Conservation (phyloP, 192 early-diverging fungal genomes). For the Coemansia sp. region DNA sequence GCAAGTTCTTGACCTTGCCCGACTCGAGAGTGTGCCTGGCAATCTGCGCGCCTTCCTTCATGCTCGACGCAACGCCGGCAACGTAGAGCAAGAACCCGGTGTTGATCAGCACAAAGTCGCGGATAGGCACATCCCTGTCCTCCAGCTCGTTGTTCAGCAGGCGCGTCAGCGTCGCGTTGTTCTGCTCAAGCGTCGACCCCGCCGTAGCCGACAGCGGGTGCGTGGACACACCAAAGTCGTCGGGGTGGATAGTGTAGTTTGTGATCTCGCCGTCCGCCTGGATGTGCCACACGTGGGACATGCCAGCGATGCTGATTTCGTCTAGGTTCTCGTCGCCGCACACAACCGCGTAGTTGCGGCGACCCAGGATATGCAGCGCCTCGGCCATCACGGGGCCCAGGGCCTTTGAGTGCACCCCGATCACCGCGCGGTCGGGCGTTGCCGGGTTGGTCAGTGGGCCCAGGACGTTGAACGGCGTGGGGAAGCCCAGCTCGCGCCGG, state of each 20-base stretch:
- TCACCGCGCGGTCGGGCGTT: constrained; percentile 66
- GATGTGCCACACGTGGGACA: constrained; percentile 85
- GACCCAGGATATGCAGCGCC: constrained; percentile 71
- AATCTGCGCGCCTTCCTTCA: constrained; percentile 68
- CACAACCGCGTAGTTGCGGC: constrained; percentile 80
- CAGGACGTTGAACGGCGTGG: constrained; percentile 89
- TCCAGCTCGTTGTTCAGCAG: constrained; percentile 64
- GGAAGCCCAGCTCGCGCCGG: constrained; percentile 82
- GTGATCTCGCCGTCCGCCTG: constrained; percentile 57
- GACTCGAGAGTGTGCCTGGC: constrained; percentile 71
- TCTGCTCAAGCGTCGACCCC: constrained; percentile 68
- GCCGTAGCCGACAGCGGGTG: constrained; percentile 65
- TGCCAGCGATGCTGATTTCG: constrained; percentile 84
- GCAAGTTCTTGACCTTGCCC: constrained; percentile 59
- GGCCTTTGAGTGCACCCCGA: constrained; percentile 78
- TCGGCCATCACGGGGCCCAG: constrained; percentile 79
- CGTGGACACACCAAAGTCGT: constrained; percentile 74
- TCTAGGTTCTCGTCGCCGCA: constrained; percentile 85
- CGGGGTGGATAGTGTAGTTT: constrained; percentile 62
- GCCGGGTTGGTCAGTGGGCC: constrained; percentile 91
- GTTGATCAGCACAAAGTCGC: constrained; percentile 90
- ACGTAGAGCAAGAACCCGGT: constrained; percentile 76
- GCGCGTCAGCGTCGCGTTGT: constrained; percentile 63
- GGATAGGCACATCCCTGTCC: constrained; percentile 57
- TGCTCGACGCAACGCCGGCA: constrained; percentile 63